Percentiles rank a stretch among this genome's conserved stretches.
Conservation (phyloP, 495 filamentous ascomycete species). For the Astrocystis sublimbata region DNA sequence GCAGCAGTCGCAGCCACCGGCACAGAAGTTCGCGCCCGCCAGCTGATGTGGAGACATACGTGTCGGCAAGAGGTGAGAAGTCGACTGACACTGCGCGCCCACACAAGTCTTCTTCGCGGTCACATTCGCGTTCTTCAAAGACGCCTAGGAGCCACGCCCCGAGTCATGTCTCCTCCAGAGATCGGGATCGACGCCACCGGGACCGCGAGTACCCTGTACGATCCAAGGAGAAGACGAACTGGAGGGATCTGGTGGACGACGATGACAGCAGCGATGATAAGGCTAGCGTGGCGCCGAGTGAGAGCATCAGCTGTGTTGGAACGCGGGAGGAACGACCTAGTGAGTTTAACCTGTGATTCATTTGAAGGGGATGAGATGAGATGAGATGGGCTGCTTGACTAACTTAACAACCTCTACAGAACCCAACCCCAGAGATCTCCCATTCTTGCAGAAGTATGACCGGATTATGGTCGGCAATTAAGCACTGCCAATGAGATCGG, state of each 20-base stretch:
- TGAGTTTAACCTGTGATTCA: neutral
- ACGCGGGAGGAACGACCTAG: constrained; percentile 27
- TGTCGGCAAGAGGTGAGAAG: constrained; percentile 40
- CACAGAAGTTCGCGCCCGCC: constrained; percentile 18
- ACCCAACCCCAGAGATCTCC: constrained; percentile 14
- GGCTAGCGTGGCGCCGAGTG: constrained; percentile 59
- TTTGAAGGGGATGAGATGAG: too few species aligned
- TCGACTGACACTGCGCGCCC: constrained; percentile 36
- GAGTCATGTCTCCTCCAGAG: constrained; percentile 36
- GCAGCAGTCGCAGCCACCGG: constrained; percentile 23
- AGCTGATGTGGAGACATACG: constrained; percentile 38
- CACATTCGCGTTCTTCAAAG: too few species aligned
- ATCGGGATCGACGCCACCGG: too few species aligned
- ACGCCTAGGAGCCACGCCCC: constrained; percentile 23
- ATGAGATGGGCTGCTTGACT: neutral
- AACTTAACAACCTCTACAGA: neutral
- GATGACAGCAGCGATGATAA: constrained; percentile 38
- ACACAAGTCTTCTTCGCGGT: constrained; percentile 20
- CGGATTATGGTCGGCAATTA: constrained; percentile 14
- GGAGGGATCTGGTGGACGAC: constrained; percentile 18
- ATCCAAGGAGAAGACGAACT: constrained; percentile 37
- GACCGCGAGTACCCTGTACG: constrained; percentile 51
- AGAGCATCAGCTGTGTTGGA: constrained; percentile 69
- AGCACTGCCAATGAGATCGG: too few species aligned
- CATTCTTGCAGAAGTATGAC: constrained; percentile 9